Conservation (phyloP, 768 basidiomycete species). For the Tricholoma bakamatsutake region DNA sequence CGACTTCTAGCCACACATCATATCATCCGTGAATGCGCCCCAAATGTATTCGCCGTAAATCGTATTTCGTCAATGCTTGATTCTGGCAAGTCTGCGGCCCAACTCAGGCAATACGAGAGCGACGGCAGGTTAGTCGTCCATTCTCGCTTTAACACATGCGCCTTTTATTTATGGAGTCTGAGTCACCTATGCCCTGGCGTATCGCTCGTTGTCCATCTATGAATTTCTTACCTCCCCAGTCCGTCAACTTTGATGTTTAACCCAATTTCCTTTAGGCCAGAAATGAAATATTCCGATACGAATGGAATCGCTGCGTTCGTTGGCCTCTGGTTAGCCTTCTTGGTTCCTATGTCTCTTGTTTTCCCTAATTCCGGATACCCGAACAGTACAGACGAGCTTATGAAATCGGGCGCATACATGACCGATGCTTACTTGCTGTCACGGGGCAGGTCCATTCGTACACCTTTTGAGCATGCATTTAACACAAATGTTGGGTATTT, state of each 20-base stretch:
- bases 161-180: neutral
- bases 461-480: slow-evolving; percentile 75
- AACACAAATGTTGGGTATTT: slow-evolving; percentile 48
- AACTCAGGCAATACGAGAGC: slow-evolving; percentile 33
- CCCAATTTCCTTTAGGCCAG: slow-evolving; percentile 33
- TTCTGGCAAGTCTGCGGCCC: slow-evolving; percentile 50
- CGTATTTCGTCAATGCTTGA: slow-evolving; percentile 66
- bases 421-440: slow-evolving; percentile 57
- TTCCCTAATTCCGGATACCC: neutral
- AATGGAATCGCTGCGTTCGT: slow-evolving; percentile 68
- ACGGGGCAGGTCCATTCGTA: slow-evolving; percentile 40
- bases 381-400: slow-evolving; percentile 65
- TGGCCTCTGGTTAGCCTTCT: slow-evolving; percentile 50
- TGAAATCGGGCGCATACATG: slow-evolving; percentile 70
- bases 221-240: slow-evolving; percentile 3
- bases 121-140: slow-evolving; percentile 32
- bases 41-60: slow-evolving; percentile 69
- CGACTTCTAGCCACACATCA: slow-evolving; percentile 78
- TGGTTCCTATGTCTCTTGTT: neutral
- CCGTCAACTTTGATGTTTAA: too few species aligned
- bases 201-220: too few species aligned
- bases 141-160: too few species aligned
- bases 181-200: too few species aligned
- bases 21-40: slow-evolving; percentile 60
- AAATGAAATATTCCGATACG: slow-evolving; percentile 59